Base-by-base conservation (phyloP, 1,139 yeast species). In the Blastobotrys persicus region DNA sequence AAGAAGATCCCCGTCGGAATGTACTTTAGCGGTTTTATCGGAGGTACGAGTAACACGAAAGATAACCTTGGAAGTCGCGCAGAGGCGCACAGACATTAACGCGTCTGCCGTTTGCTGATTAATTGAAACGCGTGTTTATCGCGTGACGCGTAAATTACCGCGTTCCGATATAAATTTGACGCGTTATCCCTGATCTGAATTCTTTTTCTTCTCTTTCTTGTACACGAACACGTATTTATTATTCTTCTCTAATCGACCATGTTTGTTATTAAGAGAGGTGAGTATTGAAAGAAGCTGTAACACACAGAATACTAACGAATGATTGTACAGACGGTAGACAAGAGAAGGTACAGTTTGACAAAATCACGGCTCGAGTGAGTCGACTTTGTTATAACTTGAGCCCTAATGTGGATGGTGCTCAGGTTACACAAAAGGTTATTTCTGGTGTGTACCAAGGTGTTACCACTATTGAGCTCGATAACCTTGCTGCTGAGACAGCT, bases 381-480 rank as follows among this genome's bases (percentile, higher is more conserved):
- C 76, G 85, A 53, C 77, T 81, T 47, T 87, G 96, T 61, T 87
- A 88, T 65, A 95, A 95, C 45, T 77, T 88, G 59, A 95, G 88
- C 65, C 74, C 92, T 48, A 77, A 87, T 67, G 88, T 88, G 55
- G 96, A 88, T 64, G 88, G 95, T 44, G 95, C 85, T 49, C 84
- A 88, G 59, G 86, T 88, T 69, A 88, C 96, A 33, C 95, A 88
- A 69, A 78, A 91, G 65, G 89, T 87, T 59, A 87, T 87, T 56
- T 79, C 91, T 20, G 96, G 96, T 59, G 95, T 88, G 49, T 88
- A 88, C 73, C 95, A 89, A 64, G 98, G 98, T 61, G 98, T 92
- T 48, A 89, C 92, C 63, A 92, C 98, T 51, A 80, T 87, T 57
- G 98, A 89, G 69, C 78, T 91, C 57, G 92, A 87, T 61, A 89